Percentiles rank a stretch among this genome's conserved stretches.
Evolutionary conservation across 768 basidiomycete genomes (phyloP).

Genomic region (Lactarius pseudohatsudake): DNA sequence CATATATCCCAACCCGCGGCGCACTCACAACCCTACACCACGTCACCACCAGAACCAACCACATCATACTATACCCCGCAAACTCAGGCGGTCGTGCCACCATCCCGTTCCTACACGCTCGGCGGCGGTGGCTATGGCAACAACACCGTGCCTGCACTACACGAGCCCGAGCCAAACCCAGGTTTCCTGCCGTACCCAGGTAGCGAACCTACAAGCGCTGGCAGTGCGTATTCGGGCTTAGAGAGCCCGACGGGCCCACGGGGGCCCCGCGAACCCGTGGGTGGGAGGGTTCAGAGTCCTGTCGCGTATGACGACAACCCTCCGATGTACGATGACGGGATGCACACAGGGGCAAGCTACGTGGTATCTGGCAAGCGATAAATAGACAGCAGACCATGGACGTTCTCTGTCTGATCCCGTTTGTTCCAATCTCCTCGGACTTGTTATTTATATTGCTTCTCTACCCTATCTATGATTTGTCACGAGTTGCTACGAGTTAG

Average conservation of each 20-base stretch:
- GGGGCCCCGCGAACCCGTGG: conserved; percentile 5
- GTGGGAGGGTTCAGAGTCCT: conserved; percentile 6
- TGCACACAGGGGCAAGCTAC: not conserved
- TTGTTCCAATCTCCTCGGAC: conserved; percentile 6
- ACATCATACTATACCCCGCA: conserved; percentile 22
- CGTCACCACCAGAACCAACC: conserved; percentile 18
- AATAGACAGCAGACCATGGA: not conserved
- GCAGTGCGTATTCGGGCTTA: conserved; percentile 23
- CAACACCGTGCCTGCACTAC: conserved; percentile 39
- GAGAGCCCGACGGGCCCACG: conserved; percentile 6
- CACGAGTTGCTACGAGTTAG: conserved; percentile 6
- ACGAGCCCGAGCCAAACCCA: conserved; percentile 22
- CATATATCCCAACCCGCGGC: conserved; percentile 27
- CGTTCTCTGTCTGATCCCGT: not conserved
- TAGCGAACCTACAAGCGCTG: conserved; percentile 5
- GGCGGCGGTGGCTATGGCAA: conserved; percentile 57
- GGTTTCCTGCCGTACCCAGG: conserved; percentile 30
- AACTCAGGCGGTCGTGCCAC: not conserved
- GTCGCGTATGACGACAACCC: conserved; percentile 53
- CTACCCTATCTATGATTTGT: conserved; percentile 7
- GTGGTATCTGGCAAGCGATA: conserved; percentile 17
- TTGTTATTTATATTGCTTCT: conserved; percentile 8
- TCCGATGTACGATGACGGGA: conserved; percentile 62
- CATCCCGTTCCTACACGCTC: conserved; percentile 50
- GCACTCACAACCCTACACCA: conserved; percentile 21